Conservation (phyloP, 23 red algal species). For the Gracilariopsis chorda region DNA sequence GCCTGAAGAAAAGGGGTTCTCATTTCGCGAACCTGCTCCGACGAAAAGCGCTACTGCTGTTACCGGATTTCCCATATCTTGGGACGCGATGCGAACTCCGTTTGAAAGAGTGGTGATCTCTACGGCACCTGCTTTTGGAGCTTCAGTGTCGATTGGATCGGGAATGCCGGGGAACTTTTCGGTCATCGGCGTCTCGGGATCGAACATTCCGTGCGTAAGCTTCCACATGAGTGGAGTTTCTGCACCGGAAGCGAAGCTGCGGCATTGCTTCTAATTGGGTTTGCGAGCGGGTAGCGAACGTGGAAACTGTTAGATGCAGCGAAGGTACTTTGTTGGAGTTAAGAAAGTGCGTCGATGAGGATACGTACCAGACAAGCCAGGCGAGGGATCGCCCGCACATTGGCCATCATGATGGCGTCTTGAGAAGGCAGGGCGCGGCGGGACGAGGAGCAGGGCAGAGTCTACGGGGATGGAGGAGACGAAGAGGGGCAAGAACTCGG, state of each 20-base stretch:
- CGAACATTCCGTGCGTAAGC: conserved; percentile 80
- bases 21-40: conserved; percentile 87
- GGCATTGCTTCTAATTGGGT: neutral
- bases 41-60: conserved; percentile 80
- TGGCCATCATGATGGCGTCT: neutral
- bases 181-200: conserved; percentile 71
- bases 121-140: neutral
- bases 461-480: neutral
- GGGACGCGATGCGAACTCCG: conserved; percentile 76
- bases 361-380: neutral
- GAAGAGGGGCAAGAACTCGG: too few relatives aligned
- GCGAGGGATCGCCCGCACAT: neutral
- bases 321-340: neutral
- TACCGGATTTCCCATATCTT: conserved; percentile 60
- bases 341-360: neutral
- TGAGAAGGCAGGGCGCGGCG: neutral
- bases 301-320: neutral
- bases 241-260: neutral
- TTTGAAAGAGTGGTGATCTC: conserved; percentile 67
- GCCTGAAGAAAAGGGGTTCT: conserved; percentile 69
- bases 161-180: conserved; percentile 69
- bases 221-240: conserved; percentile 68
- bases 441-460: neutral
- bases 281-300: neutral
- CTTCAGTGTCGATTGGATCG: conserved; percentile 17